Conservation (phyloP, 257 asterid genomes). For the Henckelia pumila region DNA sequence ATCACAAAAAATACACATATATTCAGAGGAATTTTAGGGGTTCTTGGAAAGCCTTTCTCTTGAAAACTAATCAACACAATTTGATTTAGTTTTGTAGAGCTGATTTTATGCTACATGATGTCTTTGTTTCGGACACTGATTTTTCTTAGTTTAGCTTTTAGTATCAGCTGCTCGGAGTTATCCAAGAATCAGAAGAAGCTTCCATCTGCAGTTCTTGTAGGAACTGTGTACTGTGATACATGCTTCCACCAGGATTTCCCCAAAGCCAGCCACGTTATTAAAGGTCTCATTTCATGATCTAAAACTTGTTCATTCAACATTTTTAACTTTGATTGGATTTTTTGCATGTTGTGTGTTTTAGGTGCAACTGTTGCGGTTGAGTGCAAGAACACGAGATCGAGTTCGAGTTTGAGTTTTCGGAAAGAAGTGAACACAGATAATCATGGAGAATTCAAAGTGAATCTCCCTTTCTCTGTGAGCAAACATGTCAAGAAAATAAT, state of each 20-base stretch:
- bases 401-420: conserved; percentile 43
- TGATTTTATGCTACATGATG: conserved; percentile 29
- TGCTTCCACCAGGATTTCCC: conserved; percentile 56
- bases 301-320: not conserved
- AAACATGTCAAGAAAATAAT: conserved; percentile 58
- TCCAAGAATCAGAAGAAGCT: conserved; percentile 35
- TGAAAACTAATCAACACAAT: not conserved
- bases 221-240: conserved; percentile 72
- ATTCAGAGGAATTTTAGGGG: conserved; percentile 2
- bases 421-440: conserved; percentile 55
- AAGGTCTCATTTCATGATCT: conserved; percentile 47
- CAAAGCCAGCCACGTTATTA: conserved; percentile 49
- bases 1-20: conserved; percentile 16
- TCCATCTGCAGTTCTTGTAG: conserved; percentile 63
- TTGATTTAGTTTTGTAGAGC: not conserved
- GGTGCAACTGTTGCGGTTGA: conserved; percentile 83
- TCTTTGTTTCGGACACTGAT: conserved; percentile 38
- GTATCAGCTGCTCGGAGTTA: conserved; percentile 30
- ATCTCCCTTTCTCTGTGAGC: conserved; percentile 61
- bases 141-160: conserved; percentile 31
- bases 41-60: conserved; percentile 9
- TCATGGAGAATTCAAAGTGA: conserved; percentile 69
- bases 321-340: not conserved
- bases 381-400: conserved; percentile 40
- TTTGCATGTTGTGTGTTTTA: conserved; percentile 19